Evolutionary conservation across 139 green algal genomes (phyloP).

Genomic region (Yamagishiella unicocca): DNA sequence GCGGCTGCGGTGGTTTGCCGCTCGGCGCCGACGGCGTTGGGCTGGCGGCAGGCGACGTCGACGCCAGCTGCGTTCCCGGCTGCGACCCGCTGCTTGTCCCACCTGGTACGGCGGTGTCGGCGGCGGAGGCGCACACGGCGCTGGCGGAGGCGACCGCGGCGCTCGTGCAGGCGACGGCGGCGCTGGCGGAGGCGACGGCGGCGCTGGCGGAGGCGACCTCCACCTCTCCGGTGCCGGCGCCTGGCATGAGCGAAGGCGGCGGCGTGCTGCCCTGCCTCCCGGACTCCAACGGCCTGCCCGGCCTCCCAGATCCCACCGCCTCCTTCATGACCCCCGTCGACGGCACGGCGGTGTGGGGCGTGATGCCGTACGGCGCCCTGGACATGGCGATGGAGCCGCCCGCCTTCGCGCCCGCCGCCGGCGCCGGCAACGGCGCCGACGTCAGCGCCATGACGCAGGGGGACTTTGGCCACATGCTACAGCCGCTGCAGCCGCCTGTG

Average conservation of each 20-base stretch:
- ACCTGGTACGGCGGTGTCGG: neutral
- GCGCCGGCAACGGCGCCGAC: neutral
- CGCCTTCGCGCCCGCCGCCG: neutral
- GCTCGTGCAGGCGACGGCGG: constrained; percentile 11
- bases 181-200: constrained; percentile 20
- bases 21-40: neutral
- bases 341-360: constrained; percentile 9
- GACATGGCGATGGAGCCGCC: neutral
- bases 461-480: neutral
- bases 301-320: neutral
- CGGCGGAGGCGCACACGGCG: constrained; percentile 19
- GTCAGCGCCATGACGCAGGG: neutral
- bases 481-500: neutral
- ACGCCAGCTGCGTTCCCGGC: neutral
- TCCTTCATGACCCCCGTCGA: neutral
- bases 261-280: neutral
- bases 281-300: neutral
- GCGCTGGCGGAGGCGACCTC: constrained; percentile 4
- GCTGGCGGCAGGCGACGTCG: neutral
- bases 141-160: constrained; percentile 35
- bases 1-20: neutral
- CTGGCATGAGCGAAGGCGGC: neutral
- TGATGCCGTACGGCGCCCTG: neutral
- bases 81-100: neutral
- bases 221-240: neutral